phyloP scores from a whole-genome alignment of 116 monocot species.

The Papilionanthe hybrid region DNA sequence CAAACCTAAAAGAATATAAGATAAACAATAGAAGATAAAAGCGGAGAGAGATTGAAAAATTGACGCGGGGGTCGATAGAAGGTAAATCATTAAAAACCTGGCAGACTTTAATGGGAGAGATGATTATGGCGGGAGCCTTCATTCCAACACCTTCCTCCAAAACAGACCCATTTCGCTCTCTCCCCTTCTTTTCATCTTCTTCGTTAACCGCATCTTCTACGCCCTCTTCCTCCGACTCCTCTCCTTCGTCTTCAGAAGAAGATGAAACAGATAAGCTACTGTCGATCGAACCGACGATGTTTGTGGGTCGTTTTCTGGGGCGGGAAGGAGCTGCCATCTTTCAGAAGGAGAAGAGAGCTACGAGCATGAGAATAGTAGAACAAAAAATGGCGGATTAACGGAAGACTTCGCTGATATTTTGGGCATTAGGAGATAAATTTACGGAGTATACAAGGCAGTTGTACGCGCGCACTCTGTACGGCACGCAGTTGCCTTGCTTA shows the following conservation, averaged over 20 bases:
- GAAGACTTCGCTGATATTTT: no score
- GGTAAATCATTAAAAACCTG: conserved; percentile 21
- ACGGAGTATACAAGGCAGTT: no score
- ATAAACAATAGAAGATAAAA: not conserved
- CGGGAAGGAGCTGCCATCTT: not conserved
- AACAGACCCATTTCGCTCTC: not conserved
- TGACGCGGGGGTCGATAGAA: not conserved
- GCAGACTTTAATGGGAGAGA: conserved; percentile 59
- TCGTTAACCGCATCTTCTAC: not conserved
- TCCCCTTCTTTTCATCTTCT: not conserved
- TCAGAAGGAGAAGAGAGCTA: not conserved
- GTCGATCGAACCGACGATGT: not conserved
- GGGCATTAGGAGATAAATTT: no score
- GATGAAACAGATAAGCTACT: conserved; percentile 4
- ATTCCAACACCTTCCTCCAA: conserved; percentile 2
- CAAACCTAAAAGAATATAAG: conserved; percentile 40
- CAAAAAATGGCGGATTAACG: no score
- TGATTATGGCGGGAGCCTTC: conserved; percentile 34
- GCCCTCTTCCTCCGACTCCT: conserved; percentile 8
- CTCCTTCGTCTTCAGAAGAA: conserved; percentile 8
- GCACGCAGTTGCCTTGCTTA: no score
- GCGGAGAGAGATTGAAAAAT: no score
- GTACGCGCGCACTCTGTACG: no score
- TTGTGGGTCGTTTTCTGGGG: conserved; percentile 5
- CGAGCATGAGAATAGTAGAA: no score